A percentile compares a stretch with the other conserved stretches of the same genome.
Evolutionary conservation across 1,284 basidiomycete species (phyloP).

Genomic region (Trichosporon sp.): DNA sequence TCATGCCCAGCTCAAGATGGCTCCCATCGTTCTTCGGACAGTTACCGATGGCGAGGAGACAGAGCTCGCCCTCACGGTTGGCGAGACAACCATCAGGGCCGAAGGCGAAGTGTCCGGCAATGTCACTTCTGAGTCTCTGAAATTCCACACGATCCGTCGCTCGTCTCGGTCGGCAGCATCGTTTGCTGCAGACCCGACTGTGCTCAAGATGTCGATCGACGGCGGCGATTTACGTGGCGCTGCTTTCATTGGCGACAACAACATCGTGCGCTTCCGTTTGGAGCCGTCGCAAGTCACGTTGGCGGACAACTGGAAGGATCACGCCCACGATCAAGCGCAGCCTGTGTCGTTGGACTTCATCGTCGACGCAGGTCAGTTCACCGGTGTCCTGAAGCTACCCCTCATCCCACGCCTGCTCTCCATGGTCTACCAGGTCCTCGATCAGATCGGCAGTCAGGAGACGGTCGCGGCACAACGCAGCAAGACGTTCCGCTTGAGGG

Average conservation of each 20-base stretch:
- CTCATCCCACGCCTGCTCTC: conserved; percentile 40
- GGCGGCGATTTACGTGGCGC: conserved; percentile 64
- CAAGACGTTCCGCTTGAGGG: conserved; percentile 66
- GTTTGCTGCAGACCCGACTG: conserved; percentile 44
- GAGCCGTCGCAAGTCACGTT: conserved; percentile 70
- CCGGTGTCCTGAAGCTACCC: conserved; percentile 62
- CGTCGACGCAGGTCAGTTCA: conserved; percentile 65
- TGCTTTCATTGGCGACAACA: conserved; percentile 70
- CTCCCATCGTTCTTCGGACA: conserved; percentile 49
- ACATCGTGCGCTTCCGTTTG: conserved; percentile 72
- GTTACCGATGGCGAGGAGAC: conserved; percentile 37
- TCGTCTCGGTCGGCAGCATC: conserved; percentile 40
- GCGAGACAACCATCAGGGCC: conserved; percentile 58
- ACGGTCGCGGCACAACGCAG: conserved; percentile 49
- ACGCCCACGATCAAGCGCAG: conserved; percentile 51
- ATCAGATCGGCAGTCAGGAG: conserved; percentile 63
- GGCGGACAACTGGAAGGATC: conserved; percentile 72
- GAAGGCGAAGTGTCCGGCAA: conserved; percentile 70
- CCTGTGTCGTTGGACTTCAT: conserved; percentile 70
- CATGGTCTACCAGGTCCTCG: conserved; percentile 39
- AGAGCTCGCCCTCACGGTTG: conserved; percentile 60
- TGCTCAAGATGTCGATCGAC: conserved; percentile 69
- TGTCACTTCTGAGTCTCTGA: conserved; percentile 61
- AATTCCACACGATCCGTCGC: conserved; percentile 67
- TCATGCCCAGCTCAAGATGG: conserved; percentile 58